phyloP scores from a whole-genome alignment of 495 filamentous ascomycete species.

The Daldinia caldariorum region DNA sequence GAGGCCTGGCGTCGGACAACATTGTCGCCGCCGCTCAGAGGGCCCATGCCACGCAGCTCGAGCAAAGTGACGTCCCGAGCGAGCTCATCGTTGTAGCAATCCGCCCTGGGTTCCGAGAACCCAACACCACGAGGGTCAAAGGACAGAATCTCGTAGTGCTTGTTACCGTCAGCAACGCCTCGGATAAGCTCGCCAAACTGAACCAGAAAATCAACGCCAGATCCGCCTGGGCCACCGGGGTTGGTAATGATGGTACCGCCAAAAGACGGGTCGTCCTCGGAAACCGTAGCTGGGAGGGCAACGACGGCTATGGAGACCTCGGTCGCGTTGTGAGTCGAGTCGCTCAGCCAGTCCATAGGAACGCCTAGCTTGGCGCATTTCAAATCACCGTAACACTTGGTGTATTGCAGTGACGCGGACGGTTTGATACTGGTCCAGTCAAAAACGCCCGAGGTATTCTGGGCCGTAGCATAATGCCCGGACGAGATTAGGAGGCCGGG shows the following conservation, averaged over 20 bases:
- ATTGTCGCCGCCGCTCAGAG: constrained; percentile 25
- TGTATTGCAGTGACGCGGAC: constrained; percentile 37
- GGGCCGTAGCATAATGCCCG: constrained; percentile 12
- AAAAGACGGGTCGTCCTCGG: constrained; percentile 39
- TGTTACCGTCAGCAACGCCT: constrained; percentile 26
- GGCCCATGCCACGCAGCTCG: constrained; percentile 31
- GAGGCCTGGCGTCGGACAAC: constrained; percentile 43
- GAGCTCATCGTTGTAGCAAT: constrained; percentile 51
- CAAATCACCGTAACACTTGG: constrained; percentile 25
- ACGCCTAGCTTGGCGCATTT: constrained; percentile 40
- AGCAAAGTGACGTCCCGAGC: constrained; percentile 32
- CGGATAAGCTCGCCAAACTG: constrained; percentile 29
- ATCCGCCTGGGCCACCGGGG: constrained; percentile 39
- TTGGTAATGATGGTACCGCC: constrained; percentile 43
- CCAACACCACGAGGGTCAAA: constrained; percentile 59
- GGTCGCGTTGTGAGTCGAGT: constrained; percentile 17
- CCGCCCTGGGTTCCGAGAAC: constrained; percentile 49
- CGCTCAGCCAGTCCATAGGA: constrained; percentile 41
- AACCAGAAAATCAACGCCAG: constrained; percentile 46
- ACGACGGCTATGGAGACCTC: constrained; percentile 34
- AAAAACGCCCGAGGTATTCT: constrained; percentile 14
- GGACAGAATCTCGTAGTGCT: constrained; percentile 52
- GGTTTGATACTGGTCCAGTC: constrained; percentile 36
- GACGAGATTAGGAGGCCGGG: constrained; percentile 19
- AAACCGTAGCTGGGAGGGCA: constrained; percentile 31